These are phyloP conservation scores for Chaetomiaceae sp. DNA, from an alignment of 2,329 filamentous ascomycete genomes.

Conservation along the genomic window DNA sequence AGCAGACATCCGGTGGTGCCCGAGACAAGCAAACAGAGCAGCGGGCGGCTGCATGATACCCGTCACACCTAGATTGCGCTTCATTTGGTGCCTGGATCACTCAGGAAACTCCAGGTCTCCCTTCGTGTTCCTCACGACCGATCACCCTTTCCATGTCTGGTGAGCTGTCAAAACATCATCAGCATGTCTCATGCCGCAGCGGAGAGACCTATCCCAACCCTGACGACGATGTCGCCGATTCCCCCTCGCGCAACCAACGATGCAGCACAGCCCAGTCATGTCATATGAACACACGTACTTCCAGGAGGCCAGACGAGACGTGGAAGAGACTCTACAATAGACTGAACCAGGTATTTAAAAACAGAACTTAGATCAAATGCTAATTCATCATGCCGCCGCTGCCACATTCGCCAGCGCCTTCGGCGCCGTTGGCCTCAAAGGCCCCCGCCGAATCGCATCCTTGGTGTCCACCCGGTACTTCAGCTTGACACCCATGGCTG, in stretches of 20 bases:
- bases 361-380: not conserved
- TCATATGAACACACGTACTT: not conserved
- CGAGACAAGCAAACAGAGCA: not conserved
- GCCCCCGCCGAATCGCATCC: constrained; percentile 58
- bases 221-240: not conserved
- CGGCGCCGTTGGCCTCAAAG: constrained; percentile 31
- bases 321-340: not conserved
- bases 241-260: constrained; percentile 4
- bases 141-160: too few relatives aligned
- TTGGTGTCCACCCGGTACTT: constrained; percentile 68
- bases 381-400: constrained; percentile 12
- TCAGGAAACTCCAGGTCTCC: constrained; percentile 16
- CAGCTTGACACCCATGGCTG: constrained; percentile 93
- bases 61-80: constrained; percentile 3
- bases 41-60: constrained; percentile 15
- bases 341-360: not conserved
- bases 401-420: constrained; percentile 15
- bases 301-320: constrained; percentile 1
- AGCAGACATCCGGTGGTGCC: too few relatives aligned
- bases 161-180: not conserved
- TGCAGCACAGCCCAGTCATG: not conserved
- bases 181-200: not conserved
- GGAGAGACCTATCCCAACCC: not conserved
- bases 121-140: constrained; percentile 10
- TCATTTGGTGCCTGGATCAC: constrained; percentile 10